A percentile compares a stretch with the other conserved stretches of the same genome.
Evolutionary conservation across 2,329 filamentous ascomycete genomes (phyloP).

Genomic region (Cladophialophora chaetospira): DNA sequence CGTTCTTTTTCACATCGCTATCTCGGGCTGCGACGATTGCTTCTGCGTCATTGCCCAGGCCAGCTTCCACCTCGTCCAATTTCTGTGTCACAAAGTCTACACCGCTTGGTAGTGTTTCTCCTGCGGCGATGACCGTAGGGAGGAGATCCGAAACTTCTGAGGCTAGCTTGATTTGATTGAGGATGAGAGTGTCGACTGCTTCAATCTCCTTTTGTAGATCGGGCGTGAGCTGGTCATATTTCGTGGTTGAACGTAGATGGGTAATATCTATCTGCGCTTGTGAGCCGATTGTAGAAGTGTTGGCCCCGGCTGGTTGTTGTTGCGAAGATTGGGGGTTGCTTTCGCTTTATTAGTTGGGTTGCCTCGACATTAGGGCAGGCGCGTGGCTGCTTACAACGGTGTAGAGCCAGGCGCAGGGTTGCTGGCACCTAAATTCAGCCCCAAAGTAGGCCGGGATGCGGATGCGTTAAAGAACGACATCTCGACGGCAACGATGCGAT

Average conservation of each 20-base stretch:
- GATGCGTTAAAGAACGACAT: conserved; percentile 28
- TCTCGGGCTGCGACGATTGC: conserved; percentile 60
- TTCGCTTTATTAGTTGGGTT: neutral
- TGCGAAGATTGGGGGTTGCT: conserved; percentile 15
- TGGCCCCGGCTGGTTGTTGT: conserved; percentile 12
- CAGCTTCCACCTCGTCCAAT: conserved; percentile 63
- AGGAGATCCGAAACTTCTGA: conserved; percentile 75
- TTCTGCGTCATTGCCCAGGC: conserved; percentile 63
- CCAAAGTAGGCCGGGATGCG: conserved; percentile 19
- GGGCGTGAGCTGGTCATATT: conserved; percentile 86
- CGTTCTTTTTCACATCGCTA: conserved; percentile 62
- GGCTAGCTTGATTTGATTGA: conserved; percentile 71
- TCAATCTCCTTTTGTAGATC: conserved; percentile 78
- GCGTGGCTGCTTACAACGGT: conserved; percentile 21
- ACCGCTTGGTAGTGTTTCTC: conserved; percentile 66
- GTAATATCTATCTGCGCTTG: conserved; percentile 77
- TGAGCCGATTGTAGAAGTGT: conserved; percentile 52
- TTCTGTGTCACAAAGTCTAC: conserved; percentile 65
- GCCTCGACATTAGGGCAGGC: neutral
- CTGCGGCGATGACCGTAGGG: conserved; percentile 62
- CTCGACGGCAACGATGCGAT: neutral
- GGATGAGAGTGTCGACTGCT: conserved; percentile 75
- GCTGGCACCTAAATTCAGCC: conserved; percentile 19
- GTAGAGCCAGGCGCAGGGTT: conserved; percentile 14
- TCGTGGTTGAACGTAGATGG: conserved; percentile 80